These are phyloP conservation scores for Blastocystis sp. DNA, from an alignment of 352 stramenopile species.

Conservation along the genomic window DNA sequence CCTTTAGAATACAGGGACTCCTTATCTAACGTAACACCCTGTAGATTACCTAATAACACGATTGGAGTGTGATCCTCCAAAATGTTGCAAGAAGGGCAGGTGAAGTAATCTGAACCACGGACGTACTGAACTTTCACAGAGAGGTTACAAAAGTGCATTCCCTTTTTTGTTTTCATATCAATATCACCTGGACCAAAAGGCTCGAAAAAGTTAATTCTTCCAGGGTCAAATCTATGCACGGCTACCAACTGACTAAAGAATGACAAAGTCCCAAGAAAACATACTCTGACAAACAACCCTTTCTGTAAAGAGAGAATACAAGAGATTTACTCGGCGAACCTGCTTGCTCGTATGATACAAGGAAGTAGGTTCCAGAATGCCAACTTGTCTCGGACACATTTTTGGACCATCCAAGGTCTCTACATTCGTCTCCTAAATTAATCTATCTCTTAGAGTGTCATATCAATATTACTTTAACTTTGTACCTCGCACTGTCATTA, in stretches of 20 bases:
- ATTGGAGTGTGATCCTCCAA: not conserved
- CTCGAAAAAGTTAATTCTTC: slow-evolving; percentile 1
- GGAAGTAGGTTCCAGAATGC: slow-evolving; percentile 26
- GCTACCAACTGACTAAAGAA: slow-evolving; percentile 11
- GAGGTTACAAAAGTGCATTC: not conserved
- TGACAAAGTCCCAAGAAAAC: not conserved
- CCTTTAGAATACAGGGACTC: not conserved
- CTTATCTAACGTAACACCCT: not conserved
- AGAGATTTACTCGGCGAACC: not conserved
- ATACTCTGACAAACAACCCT: slow-evolving; percentile 2
- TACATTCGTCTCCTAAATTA: not conserved
- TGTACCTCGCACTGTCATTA: not conserved
- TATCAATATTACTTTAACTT: not conserved
- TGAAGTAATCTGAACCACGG: not conserved
- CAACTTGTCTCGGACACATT: not conserved
- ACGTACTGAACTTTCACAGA: slow-evolving; percentile 44
- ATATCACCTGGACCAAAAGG: not conserved
- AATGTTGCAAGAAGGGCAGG: not conserved
- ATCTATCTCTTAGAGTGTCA: not conserved
- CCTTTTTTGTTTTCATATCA: slow-evolving; percentile 7
- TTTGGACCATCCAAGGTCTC: not conserved
- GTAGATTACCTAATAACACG: not conserved
- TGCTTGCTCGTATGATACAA: not conserved
- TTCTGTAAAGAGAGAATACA: slow-evolving; percentile 23
- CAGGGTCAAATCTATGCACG: not conserved